Conservation (phyloP, 2,329 filamentous ascomycete genomes). For the Bisporella sp. region DNA sequence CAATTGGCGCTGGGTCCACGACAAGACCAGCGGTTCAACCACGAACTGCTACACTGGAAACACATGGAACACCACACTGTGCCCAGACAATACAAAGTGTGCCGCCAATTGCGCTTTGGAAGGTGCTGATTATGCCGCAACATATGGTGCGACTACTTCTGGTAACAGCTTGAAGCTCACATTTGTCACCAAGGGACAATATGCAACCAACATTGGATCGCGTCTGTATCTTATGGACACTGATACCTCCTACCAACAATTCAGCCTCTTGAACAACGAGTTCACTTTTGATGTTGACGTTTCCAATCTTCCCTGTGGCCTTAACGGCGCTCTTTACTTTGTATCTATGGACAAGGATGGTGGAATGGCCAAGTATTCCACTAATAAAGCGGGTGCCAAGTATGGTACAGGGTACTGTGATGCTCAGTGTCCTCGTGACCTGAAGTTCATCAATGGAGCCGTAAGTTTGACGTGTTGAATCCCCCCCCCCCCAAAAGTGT, state of each 20-base stretch:
- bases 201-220: constrained; percentile 41
- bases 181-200: constrained; percentile 46
- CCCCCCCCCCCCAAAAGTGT: no score
- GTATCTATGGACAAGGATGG: constrained; percentile 57
- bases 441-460: constrained; percentile 46
- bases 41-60: constrained; percentile 36
- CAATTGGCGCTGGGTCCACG: constrained; percentile 53
- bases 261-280: constrained; percentile 59
- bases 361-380: constrained; percentile 41
- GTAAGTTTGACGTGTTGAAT: constrained; percentile 21
- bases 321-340: constrained; percentile 67
- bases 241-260: constrained; percentile 56
- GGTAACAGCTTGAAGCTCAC: constrained; percentile 45
- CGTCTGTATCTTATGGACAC: constrained; percentile 59
- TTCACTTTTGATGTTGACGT: constrained; percentile 69
- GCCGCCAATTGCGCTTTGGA: constrained; percentile 45
- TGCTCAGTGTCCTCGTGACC: constrained; percentile 46
- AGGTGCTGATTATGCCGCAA: constrained; percentile 43
- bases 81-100: constrained; percentile 35
- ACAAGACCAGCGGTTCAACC: constrained; percentile 28
- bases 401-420: constrained; percentile 61
- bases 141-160: constrained; percentile 47
- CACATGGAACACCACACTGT: constrained; percentile 35
- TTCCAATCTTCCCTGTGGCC: constrained; percentile 58
- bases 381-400: constrained; percentile 49